Evolutionary conservation across 352 stramenopile genomes (phyloP), one percentile per base, ranked within the genome.

Genomic region (Phytophthora fragariae): DNA sequence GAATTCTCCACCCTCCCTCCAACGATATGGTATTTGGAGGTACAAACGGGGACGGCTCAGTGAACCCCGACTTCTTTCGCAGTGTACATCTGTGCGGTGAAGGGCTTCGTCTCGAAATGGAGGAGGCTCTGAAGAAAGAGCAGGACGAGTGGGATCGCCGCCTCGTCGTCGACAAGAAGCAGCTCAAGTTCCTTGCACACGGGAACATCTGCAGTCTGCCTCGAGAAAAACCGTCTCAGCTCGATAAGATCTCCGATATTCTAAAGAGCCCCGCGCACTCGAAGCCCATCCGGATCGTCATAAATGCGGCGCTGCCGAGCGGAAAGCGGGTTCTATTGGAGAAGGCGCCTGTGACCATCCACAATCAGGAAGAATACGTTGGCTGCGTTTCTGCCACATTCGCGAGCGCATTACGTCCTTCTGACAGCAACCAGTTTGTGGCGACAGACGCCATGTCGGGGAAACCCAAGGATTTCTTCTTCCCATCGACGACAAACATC

Each of bases 11-110:
- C 82, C 5, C 65, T 97, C 6, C 90, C 91, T 94, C 87, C n/a
- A 97, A 97, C 62, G 81, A 94, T 59, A 80, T 91, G 72, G 52
- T 97, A 19, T 98, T 98, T 62, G 92, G 92, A 15, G 91, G 90
- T 31, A 92, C 91, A 17, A 90, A 97, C 58, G 79, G 75, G 5
- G 88, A 92, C 65, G 88, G 81, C 11, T 86, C 68, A 0, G 74
- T 79, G 8, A 92, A 97, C 53, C 27, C 64, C 0, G 82, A 94
- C 27, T 97, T 95, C 69, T 97, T 97, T 52, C 73, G 80, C 15
- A 95, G 85, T 54, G 92, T 98, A 2, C 92, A 98, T 65, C 70
- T 98, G 19, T 92, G 86, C 33, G 91, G 91, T 31, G 91, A 97
- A 37, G 88, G 84, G 0, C 76, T 95, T 19, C 84, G 83, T 35